Conservation (phyloP, 2,329 filamentous ascomycete genomes). For the Penicillium aurantiogriseum region DNA sequence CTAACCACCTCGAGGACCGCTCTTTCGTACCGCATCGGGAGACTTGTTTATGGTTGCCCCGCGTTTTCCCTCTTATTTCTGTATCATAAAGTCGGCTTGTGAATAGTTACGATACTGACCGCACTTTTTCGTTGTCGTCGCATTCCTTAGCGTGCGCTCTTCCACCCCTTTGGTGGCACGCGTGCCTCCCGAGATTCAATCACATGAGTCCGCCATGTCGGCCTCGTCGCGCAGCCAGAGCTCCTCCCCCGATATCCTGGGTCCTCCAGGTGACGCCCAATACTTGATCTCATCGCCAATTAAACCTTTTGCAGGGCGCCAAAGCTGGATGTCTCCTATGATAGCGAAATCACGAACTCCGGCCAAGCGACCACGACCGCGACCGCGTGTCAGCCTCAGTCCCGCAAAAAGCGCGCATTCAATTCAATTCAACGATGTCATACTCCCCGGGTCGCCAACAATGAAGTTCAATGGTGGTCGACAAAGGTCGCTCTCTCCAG, state of each 20-base stretch:
- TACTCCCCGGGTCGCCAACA: constrained; percentile 41
- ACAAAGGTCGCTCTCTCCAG: constrained; percentile 36
- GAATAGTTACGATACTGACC: constrained; percentile 8
- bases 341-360: constrained; percentile 21
- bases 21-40: constrained; percentile 34
- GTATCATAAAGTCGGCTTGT: constrained; percentile 5
- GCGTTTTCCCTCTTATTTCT: constrained; percentile 16
- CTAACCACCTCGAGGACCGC: constrained; percentile 13
- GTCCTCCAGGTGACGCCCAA: constrained; percentile 42
- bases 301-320: constrained; percentile 40
- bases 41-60: constrained; percentile 37
- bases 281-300: constrained; percentile 45
- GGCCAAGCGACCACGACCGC: constrained; percentile 20
- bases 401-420: constrained; percentile 41
- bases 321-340: constrained; percentile 41
- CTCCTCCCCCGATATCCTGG: constrained; percentile 46
- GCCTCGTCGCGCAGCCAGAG: constrained; percentile 38
- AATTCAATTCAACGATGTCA: constrained; percentile 43
- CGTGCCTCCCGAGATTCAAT: constrained; percentile 21
- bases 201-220: constrained; percentile 25
- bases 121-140: constrained; percentile 4
- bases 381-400: constrained; percentile 36
- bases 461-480: constrained; percentile 31
- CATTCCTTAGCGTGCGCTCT: constrained; percentile 22
- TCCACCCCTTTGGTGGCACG: constrained; percentile 26